Percentiles rank a stretch among this genome's conserved stretches.
phyloP scores from a whole-genome alignment of 257 asterid genomes.

The Nicotiana attenuata region DNA sequence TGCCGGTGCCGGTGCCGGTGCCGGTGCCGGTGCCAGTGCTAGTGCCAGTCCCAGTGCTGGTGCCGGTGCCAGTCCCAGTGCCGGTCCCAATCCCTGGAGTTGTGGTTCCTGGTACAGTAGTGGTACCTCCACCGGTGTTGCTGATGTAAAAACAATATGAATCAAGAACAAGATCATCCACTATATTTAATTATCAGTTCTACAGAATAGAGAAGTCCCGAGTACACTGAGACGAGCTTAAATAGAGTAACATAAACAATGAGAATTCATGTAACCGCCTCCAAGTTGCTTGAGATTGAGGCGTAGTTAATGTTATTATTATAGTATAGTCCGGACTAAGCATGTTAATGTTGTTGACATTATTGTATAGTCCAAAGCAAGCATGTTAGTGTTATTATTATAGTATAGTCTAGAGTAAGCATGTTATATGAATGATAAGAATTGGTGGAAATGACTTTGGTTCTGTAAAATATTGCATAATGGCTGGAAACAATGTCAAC shows the following conservation, averaged over 20 bases:
- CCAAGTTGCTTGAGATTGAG: neutral
- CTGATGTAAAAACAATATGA: neutral
- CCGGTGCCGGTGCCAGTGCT: neutral
- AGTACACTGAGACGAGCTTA: neutral
- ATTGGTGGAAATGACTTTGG: neutral
- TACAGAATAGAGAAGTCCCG: neutral
- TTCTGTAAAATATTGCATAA: neutral
- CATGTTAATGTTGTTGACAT: neutral
- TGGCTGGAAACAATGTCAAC: neutral
- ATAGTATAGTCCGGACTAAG: too few species aligned
- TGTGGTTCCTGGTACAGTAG: constrained; percentile 10
- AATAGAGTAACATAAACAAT: too few species aligned
- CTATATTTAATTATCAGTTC: neutral
- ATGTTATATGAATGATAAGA: neutral
- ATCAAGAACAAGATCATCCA: neutral
- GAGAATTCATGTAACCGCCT: neutral
- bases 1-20: neutral
- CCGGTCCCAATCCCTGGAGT: constrained; percentile 5
- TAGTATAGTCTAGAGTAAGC: too few species aligned
- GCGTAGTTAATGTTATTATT: neutral
- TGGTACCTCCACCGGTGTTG: constrained; percentile 25
- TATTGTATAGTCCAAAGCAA: neutral
- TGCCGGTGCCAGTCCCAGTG: neutral
- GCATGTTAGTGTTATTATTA: neutral
- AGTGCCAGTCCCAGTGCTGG: neutral